These are phyloP conservation scores for Mycena galopus DNA, from an alignment of 768 basidiomycete species.

Conservation along the genomic window DNA sequence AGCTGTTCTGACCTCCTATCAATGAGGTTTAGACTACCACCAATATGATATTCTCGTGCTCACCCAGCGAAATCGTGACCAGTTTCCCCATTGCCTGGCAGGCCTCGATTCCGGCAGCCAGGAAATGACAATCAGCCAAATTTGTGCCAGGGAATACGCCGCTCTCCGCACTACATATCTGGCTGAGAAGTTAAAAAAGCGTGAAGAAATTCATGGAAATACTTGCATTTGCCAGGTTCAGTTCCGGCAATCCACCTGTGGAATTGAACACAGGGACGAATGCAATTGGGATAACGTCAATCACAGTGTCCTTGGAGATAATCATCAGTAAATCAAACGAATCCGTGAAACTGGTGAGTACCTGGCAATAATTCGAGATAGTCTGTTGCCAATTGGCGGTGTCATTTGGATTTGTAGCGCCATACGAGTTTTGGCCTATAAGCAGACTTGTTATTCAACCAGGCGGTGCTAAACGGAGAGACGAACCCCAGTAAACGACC, in stretches of 20 bases:
- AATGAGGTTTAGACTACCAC: too few species aligned
- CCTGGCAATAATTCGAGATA: conserved; percentile 66
- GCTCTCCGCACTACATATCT: conserved; percentile 68
- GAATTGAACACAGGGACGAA: conserved; percentile 25
- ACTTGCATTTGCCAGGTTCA: conserved; percentile 30
- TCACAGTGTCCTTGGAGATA: conserved; percentile 6
- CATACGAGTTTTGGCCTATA: conserved; percentile 69
- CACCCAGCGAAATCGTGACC: conserved; percentile 68
- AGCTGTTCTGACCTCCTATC: conserved; percentile 55
- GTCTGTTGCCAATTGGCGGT: conserved; percentile 60
- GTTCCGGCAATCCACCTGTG: conserved; percentile 24
- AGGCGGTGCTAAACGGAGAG: background rate
- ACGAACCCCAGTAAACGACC: conserved; percentile 27
- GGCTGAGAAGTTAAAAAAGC: background rate
- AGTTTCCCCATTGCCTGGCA: conserved; percentile 75
- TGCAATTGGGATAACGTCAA: conserved; percentile 24
- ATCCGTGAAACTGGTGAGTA: conserved; percentile 32
- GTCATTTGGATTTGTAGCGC: conserved; percentile 55
- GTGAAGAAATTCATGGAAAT: background rate
- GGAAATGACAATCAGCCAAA: conserved; percentile 72
- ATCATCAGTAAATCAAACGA: background rate
- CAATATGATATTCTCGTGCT: conserved; percentile 48
- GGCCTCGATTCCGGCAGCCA: conserved; percentile 70
- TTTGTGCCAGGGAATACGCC: conserved; percentile 67
- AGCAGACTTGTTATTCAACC: background rate